Conservation (phyloP, 2,329 filamentous ascomycete species). For the Botryotinia globosa region DNA sequence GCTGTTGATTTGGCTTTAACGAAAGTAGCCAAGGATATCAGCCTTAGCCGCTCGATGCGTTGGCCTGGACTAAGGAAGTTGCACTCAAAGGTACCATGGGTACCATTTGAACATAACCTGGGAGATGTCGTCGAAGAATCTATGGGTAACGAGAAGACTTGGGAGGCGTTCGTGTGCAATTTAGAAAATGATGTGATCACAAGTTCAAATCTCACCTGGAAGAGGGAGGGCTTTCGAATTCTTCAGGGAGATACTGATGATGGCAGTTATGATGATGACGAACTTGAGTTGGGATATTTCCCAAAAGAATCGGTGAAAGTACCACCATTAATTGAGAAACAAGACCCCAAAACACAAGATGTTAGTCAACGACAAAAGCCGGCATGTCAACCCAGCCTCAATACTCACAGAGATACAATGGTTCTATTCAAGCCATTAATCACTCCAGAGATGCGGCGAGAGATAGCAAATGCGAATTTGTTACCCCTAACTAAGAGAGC, state of each 20-base stretch:
- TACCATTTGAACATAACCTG: constrained; percentile 42
- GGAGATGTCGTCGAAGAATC: constrained; percentile 42
- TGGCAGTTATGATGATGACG: constrained; percentile 41
- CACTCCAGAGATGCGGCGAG: not conserved
- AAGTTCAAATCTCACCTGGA: constrained; percentile 46
- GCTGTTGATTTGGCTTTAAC: constrained; percentile 36
- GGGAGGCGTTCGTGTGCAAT: constrained; percentile 39
- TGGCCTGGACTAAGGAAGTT: constrained; percentile 44
- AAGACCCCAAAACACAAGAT: constrained; percentile 35
- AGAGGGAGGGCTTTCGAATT: constrained; percentile 47
- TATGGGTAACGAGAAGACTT: constrained; percentile 41
- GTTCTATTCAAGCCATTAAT: not conserved
- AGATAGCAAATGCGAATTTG: constrained; percentile 4
- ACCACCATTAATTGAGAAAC: constrained; percentile 42
- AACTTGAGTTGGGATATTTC: constrained; percentile 37
- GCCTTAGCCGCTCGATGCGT: constrained; percentile 33
- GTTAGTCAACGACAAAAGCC: not conserved
- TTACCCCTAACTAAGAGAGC: constrained; percentile 22
- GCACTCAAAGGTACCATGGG: constrained; percentile 46
- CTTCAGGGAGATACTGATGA: constrained; percentile 39
- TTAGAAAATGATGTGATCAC: constrained; percentile 38
- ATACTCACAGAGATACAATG: not conserved
- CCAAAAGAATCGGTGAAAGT: constrained; percentile 36
- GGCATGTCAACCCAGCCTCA: not conserved
- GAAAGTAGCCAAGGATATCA: constrained; percentile 28